A percentile compares a stretch with the other conserved stretches of the same genome.
These are phyloP conservation scores for Hyphopichia fennica DNA, from an alignment of 1,139 yeast genomes.

Conservation along the genomic window DNA sequence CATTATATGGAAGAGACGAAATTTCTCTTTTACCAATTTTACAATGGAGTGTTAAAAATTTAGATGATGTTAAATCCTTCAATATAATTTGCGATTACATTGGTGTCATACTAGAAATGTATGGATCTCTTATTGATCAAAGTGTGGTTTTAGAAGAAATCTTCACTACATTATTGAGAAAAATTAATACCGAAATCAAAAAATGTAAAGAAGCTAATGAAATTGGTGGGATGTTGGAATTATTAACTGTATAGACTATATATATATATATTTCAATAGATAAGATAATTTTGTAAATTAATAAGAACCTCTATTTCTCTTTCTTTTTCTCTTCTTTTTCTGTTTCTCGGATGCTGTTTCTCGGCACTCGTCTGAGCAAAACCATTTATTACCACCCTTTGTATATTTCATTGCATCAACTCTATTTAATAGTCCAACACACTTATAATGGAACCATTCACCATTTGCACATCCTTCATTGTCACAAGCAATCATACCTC, in stretches of 20 bases:
- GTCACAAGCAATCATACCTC: constrained; percentile 51
- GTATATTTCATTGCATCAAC: constrained; percentile 42
- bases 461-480: constrained; percentile 45
- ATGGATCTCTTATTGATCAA: constrained; percentile 67
- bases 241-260: constrained; percentile 50
- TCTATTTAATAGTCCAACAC: constrained; percentile 42
- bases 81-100: constrained; percentile 79
- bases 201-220: constrained; percentile 86
- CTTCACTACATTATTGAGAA: constrained; percentile 56
- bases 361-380: constrained; percentile 38
- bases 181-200: constrained; percentile 65
- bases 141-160: constrained; percentile 81
- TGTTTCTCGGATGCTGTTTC: constrained; percentile 18
- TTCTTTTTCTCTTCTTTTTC: constrained; percentile 12
- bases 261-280: constrained; percentile 6
- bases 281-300: neutral
- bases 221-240: constrained; percentile 90
- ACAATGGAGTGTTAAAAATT: constrained; percentile 74
- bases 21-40: constrained; percentile 79
- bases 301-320: constrained; percentile 8
- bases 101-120: constrained; percentile 78
- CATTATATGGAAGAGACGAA: constrained; percentile 82
- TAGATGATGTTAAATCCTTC: constrained; percentile 80
- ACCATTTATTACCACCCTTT: constrained; percentile 42
- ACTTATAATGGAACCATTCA: constrained; percentile 52